These are phyloP conservation scores for Venturia oleaginea DNA, from an alignment of 2,329 filamentous ascomycete species.

Conservation along the genomic window DNA sequence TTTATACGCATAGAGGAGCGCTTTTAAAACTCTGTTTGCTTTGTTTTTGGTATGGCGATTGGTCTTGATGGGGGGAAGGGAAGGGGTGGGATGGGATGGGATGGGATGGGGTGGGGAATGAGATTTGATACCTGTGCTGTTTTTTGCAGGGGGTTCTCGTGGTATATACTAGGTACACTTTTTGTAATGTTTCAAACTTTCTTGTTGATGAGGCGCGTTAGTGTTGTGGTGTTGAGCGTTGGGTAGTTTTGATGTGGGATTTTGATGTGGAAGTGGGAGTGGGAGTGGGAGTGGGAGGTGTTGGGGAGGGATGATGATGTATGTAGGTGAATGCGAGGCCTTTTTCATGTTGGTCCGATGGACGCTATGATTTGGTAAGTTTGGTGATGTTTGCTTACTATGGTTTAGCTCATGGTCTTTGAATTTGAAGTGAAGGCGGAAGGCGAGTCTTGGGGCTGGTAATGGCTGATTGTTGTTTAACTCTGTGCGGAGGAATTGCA, in stretches of 20 bases:
- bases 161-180: background rate
- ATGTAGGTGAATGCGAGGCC: background rate
- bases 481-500: background rate
- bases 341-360: background rate
- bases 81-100: too few relatives aligned
- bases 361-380: background rate
- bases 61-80: too few relatives aligned
- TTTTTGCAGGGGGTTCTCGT: background rate
- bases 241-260: background rate
- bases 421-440: too few relatives aligned
- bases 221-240: background rate
- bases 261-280: too few relatives aligned
- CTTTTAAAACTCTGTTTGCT: too few relatives aligned
- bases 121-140: background rate
- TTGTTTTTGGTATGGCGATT: background rate
- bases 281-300: too few relatives aligned
- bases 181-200: slow-evolving; percentile 1
- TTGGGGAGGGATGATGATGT: background rate
- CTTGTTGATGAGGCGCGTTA: background rate
- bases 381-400: background rate
- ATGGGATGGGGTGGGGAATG: too few relatives aligned
- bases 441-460: background rate
- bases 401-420: background rate
- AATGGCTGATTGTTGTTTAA: background rate
- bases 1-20: background rate